Base-by-base conservation (phyloP, 495 filamentous ascomycete species). In the Aspergillus diversus region DNA sequence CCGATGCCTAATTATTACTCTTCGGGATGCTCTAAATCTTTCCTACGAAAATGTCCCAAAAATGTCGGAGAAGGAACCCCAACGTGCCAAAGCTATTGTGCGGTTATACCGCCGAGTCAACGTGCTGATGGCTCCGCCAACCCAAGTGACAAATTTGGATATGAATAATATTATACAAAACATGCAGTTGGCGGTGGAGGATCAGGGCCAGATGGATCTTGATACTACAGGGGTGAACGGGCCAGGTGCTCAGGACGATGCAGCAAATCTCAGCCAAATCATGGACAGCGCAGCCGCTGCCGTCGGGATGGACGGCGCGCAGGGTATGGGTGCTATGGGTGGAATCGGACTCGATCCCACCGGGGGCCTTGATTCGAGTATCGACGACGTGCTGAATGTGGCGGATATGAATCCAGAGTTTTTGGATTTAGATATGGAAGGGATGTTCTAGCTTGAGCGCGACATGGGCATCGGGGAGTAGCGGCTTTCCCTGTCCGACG, bases 31-130 rank as follows among this genome's bases (percentile, higher is more conserved):
- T n/a, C 80, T 97, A 12, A 84, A 84, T 49, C 70, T 80, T 4
- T 81, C 86, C 53, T 85, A 86, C 15, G 85, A 89, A 7, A 82
- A 87, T 55, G 87, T 87, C 27, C 82, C 85, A 17, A 83, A 79
- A 17, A 70, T 90, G 0, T 83, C 88, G 9, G 86, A 88, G 60
- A 78, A 77, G 34, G 87, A 93, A 55, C 76, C 81, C 6, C 56
- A 76, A 0, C 78, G 84, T 48, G 92, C 92, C 0, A 87, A 92
- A 65, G 80, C 86, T 3, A 77, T 92, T n/a, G 88, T 96, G 3
- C 86, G 92, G 4, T 80, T 97, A 21, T 83, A 86, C 71, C 82
- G 91, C 3, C 85, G 89, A 17, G 91, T 96, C 6, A 90, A 93
- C 66, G 80, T 87, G 5, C 84, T 82, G 12, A 64, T 73, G 17